Evolutionary conservation across 139 green algal genomes (phyloP).

Genomic region (Deuterostichococcus epilithicus): DNA sequence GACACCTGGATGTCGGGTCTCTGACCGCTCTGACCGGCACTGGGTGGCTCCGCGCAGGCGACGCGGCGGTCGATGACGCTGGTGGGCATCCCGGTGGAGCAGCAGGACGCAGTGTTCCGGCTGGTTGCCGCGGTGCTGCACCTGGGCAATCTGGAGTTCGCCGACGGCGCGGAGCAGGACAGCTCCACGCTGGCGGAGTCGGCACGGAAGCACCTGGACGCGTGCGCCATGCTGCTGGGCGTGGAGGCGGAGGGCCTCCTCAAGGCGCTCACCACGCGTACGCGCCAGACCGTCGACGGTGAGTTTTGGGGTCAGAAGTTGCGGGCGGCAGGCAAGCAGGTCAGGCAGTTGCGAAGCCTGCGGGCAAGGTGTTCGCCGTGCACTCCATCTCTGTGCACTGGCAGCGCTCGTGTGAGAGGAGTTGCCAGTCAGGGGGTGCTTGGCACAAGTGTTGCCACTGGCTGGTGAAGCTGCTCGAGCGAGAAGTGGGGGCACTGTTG

Average conservation of each 20-base stretch:
- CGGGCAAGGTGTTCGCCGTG: too few relatives aligned
- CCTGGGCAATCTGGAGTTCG: conserved; percentile 90
- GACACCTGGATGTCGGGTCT: not conserved
- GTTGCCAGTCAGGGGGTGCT: too few relatives aligned
- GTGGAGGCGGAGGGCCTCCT: conserved; percentile 65
- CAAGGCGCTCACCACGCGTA: conserved; percentile 87
- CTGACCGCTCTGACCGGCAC: not conserved
- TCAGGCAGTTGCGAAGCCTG: too few relatives aligned
- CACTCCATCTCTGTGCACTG: too few relatives aligned
- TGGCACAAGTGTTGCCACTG: too few relatives aligned
- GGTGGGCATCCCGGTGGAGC: conserved; percentile 83
- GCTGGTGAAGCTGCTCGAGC: too few relatives aligned
- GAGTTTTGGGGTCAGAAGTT: conserved; percentile 3
- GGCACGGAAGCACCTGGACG: conserved; percentile 33
- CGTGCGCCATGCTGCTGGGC: conserved; percentile 71
- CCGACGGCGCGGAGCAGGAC: conserved; percentile 39
- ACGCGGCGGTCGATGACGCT: conserved; percentile 89
- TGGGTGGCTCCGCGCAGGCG: conserved; percentile 35
- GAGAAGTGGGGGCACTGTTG: too few relatives aligned
- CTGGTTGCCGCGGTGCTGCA: conserved; percentile 92
- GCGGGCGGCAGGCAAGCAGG: too few relatives aligned
- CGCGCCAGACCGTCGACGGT: conserved; percentile 82
- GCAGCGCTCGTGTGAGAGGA: too few relatives aligned
- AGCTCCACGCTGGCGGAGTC: conserved; percentile 15
- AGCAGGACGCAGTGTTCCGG: conserved; percentile 78